These are phyloP conservation scores for Primulina tabacum DNA, from an alignment of 257 asterid species.

Conservation along the genomic window DNA sequence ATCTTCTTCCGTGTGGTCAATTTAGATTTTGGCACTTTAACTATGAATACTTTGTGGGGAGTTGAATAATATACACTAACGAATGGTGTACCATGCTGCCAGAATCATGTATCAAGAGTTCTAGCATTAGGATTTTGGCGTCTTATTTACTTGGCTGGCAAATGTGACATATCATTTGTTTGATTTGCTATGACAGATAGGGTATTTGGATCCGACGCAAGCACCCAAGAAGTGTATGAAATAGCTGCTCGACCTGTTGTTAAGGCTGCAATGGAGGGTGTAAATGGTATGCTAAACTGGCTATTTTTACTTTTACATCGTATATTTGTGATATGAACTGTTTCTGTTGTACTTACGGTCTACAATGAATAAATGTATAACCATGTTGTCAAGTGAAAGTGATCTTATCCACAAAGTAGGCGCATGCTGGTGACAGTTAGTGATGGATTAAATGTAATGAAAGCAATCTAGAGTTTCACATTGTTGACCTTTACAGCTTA, in stretches of 20 bases:
- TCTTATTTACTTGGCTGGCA: conserved; percentile 18
- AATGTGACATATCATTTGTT: conserved; percentile 8
- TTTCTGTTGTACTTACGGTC: conserved; percentile 4
- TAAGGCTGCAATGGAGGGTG: conserved; percentile 97
- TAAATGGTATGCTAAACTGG: conserved; percentile 63
- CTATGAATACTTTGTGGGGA: not conserved
- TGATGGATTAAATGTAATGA: conserved; percentile 2
- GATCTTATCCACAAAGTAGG: not conserved
- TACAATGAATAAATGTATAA: not conserved
- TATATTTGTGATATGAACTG: conserved; percentile 7
- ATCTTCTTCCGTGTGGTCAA: conserved; percentile 6
- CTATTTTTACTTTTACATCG: conserved; percentile 6
- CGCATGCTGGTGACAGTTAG: conserved; percentile 21
- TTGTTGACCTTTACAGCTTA: conserved; percentile 5
- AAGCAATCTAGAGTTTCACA: conserved; percentile 15
- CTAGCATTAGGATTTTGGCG: conserved; percentile 8
- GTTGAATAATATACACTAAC: conserved; percentile 1
- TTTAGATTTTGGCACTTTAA: not conserved
- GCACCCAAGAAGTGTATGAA: conserved; percentile 85
- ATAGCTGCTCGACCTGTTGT: conserved; percentile 96
- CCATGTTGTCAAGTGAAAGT: not conserved
- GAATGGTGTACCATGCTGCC: not conserved
- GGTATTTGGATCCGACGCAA: conserved; percentile 79
- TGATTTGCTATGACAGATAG: conserved; percentile 49
- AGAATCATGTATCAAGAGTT: conserved; percentile 9